Conservation (phyloP, 495 filamentous ascomycete genomes). For the Staphylotrichum tortipilum region DNA sequence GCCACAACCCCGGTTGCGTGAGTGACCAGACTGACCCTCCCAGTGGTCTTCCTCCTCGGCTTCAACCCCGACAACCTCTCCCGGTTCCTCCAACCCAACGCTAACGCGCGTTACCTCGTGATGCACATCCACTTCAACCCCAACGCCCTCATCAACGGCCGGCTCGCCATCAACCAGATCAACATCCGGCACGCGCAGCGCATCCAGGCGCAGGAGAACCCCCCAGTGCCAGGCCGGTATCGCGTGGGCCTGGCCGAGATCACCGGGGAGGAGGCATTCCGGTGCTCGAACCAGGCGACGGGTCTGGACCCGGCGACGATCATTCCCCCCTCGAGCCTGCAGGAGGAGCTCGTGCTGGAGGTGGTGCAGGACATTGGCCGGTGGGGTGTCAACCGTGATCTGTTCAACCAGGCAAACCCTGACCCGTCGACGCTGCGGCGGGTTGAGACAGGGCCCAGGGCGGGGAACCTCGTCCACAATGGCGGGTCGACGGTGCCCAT, state of each 20-base stretch:
- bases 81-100: too few species aligned
- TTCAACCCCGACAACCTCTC: too few species aligned
- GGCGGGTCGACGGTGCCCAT: too few species aligned
- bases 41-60: too few species aligned
- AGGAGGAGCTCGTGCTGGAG: neutral
- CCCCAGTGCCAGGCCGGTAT: neutral
- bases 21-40: too few species aligned
- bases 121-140: neutral
- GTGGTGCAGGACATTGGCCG: neutral
- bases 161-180: neutral
- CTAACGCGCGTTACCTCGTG: neutral
- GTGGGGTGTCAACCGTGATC: neutral
- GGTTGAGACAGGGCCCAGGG: too few species aligned
- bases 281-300: too few species aligned
- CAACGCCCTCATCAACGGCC: neutral
- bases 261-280: too few species aligned
- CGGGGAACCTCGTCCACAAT: too few species aligned
- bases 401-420: neutral
- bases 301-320: too few species aligned
- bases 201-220: neutral
- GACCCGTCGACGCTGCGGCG: neutral
- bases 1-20: too few species aligned
- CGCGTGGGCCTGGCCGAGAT: neutral
- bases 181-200: neutral
- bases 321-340: neutral